Evolutionary conservation across 1,139 yeast genomes (phyloP), one percentile per base, ranked within the genome.

Genomic region (Sugiyamaella neomexicana): DNA sequence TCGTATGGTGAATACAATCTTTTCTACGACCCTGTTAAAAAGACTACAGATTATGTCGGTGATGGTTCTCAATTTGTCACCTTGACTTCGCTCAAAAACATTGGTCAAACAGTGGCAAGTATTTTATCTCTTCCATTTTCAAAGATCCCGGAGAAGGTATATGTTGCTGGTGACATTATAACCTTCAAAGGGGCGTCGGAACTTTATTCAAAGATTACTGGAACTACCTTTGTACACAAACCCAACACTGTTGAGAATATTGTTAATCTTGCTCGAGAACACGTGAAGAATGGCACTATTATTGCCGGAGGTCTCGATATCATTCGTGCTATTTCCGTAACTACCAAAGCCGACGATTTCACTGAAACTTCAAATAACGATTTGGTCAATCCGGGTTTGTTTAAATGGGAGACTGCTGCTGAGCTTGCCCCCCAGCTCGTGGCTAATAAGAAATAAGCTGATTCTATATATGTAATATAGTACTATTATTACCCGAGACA

Each of bases 331-430:
- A 53, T 71, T 52, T 80, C 80, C 50, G 80, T 73, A 53, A 66
- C 73, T 27, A 31, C 51, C n/a, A 34, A 38, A 4, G 82, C 81
- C 55, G 53, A 71, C 20, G 60, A 67, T 43, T 74, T 70, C 57
- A 63, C 67, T 32, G 57, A 59, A 1, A 55, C 61, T 9, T 70
- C 71, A 58, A 79, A 80, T 46, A 75, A 76, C 54, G 86, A 82
- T 61, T 62, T 78, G 39, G 73, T 82, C 53, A 82, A 82, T 65
- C 86, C 86, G 1, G 74, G 74, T 2, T 62, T 77, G 47, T 82
- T 83, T 79, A 76, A 75, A 62, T 82, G 86, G 85, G 72, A 66
- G 17, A 72, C 58, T 8, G 42, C 59, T 12, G 58, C 54, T 51
- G 54, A 49, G 23, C 50, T 40, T 20, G 62, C 58, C 25, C 37